phyloP scores from a whole-genome alignment of 176 grass and related monocot species.

The Otatea glauca region DNA sequence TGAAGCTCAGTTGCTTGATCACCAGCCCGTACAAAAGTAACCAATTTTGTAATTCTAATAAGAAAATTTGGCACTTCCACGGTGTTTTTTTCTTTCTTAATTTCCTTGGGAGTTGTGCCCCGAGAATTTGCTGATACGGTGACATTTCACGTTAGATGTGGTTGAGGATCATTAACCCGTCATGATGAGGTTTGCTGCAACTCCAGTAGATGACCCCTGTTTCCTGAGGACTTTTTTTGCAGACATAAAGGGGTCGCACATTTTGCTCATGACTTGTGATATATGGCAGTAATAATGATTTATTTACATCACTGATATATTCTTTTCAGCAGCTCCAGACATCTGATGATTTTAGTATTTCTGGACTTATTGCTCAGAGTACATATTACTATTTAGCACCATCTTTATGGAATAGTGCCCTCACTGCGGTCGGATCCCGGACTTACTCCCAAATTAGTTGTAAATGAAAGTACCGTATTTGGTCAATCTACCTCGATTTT shows the following conservation, averaged over 20 bases:
- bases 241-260: not conserved
- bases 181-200: conserved; percentile 12
- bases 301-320: not conserved
- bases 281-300: conserved; percentile 31
- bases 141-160: conserved; percentile 25
- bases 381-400: no score
- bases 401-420: not conserved
- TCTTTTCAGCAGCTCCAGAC: not conserved
- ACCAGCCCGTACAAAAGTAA: conserved; percentile 35
- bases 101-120: not conserved
- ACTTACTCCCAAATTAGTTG: not conserved
- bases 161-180: conserved; percentile 16
- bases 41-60: conserved; percentile 61
- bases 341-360: not conserved
- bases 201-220: not conserved
- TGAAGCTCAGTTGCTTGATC: conserved; percentile 31
- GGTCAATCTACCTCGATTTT: not conserved
- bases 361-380: not conserved
- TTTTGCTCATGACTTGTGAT: conserved; percentile 17
- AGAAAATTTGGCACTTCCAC: conserved; percentile 21
- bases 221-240: conserved; percentile 32
- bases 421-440: not conserved
- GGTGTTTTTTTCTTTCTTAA: not conserved
- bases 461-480: not conserved
- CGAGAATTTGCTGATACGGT: conserved; percentile 11